Percentiles rank a stretch among this genome's conserved stretches.
phyloP scores from a whole-genome alignment of 2,329 filamentous ascomycete species.

The Aspergillus quadricinctus region DNA sequence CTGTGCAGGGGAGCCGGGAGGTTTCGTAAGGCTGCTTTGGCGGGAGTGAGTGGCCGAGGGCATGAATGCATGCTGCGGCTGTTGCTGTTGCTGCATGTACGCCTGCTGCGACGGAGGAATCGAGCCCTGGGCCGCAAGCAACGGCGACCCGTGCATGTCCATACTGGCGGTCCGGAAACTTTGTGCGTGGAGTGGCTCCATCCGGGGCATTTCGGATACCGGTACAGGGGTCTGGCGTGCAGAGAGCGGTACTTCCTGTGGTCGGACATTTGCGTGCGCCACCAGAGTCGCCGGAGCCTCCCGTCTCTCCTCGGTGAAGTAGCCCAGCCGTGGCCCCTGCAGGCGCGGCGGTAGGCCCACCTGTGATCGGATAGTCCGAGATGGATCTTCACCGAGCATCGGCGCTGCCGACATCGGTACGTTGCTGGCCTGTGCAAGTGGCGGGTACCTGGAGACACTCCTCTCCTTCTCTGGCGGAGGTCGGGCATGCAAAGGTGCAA shows the following conservation, averaged over 20 bases:
- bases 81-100: conserved; percentile 27
- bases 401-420: conserved; percentile 24
- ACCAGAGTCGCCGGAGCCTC: conserved; percentile 24
- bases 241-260: conserved; percentile 27
- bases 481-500: conserved; percentile 28
- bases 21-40: conserved; percentile 31
- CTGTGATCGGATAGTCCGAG: conserved; percentile 30
- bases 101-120: conserved; percentile 19
- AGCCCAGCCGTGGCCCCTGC: conserved; percentile 42
- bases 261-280: conserved; percentile 20
- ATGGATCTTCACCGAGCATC: conserved; percentile 31
- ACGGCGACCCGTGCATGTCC: conserved; percentile 21
- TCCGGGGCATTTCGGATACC: conserved; percentile 29
- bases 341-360: conserved; percentile 27
- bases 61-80: conserved; percentile 23
- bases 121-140: conserved; percentile 14
- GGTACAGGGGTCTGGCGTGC: conserved; percentile 27
- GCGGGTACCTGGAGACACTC: conserved; percentile 30
- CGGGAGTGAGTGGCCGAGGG: conserved; percentile 30
- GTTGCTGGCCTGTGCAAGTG: conserved; percentile 37
- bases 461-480: conserved; percentile 34
- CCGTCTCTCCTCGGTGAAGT: conserved; percentile 41
- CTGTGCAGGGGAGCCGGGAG: conserved; percentile 33
- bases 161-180: conserved; percentile 15
- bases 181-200: conserved; percentile 29